Conservation (phyloP, 2,329 filamentous ascomycete genomes). For the Penicillium decumbens region DNA sequence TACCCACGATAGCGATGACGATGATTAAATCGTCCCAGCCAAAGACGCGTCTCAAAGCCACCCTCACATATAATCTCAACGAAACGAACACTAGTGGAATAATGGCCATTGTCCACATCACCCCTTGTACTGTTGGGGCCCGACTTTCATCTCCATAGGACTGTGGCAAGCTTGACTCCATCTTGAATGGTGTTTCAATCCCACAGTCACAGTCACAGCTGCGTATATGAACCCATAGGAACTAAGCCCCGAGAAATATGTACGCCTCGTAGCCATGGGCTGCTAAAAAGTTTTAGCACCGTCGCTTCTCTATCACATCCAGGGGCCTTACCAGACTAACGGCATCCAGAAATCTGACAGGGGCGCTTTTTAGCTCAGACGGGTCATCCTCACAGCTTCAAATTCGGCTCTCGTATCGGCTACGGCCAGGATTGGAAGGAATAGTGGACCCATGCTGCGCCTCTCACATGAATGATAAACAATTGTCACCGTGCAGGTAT, state of each 20-base stretch:
- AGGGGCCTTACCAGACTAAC: background rate
- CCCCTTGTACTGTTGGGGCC: constrained; percentile 11
- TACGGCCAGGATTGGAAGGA: background rate
- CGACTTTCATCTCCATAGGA: constrained; percentile 6
- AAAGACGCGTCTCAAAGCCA: constrained; percentile 13
- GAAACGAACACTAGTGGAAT: constrained; percentile 11
- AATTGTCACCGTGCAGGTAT: background rate
- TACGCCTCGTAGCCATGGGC: background rate
- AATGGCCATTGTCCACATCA: constrained; percentile 18
- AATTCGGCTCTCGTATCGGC: background rate
- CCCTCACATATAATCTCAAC: constrained; percentile 17
- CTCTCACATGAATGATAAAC: background rate
- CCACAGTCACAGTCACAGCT: background rate
- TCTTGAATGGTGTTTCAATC: background rate
- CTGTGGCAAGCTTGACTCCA: background rate
- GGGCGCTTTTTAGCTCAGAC: background rate
- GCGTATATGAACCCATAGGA: background rate
- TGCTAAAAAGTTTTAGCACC: background rate
- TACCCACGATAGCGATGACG: constrained; percentile 13
- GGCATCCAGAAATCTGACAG: constrained; percentile 4
- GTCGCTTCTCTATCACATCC: background rate
- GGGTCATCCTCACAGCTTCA: background rate
- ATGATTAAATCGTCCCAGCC: constrained; percentile 20
- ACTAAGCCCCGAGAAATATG: background rate
- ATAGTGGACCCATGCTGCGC: background rate